Evolutionary conservation across 129 eudicot species (phyloP).

Genomic region (Solidago caesia): DNA sequence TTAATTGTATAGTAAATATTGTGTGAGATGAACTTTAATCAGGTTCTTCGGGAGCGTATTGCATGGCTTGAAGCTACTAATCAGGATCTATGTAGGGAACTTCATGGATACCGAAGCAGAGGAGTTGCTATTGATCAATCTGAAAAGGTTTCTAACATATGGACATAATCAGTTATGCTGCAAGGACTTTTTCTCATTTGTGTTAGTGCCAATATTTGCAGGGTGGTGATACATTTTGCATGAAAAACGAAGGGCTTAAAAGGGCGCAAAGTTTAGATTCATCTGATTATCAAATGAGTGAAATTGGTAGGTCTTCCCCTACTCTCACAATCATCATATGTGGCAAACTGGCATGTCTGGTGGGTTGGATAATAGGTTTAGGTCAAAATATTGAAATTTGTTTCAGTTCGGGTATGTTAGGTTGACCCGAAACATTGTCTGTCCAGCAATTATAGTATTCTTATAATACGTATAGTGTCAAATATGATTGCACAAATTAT

Average conservation of each 20-base stretch:
- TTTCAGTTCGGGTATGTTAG: neutral
- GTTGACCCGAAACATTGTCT: neutral
- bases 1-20: neutral
- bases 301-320: constrained; percentile 58
- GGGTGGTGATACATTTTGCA: constrained; percentile 50
- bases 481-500: neutral
- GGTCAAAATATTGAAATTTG: neutral
- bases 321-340: neutral
- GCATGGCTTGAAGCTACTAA: constrained; percentile 94
- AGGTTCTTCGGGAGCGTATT: constrained; percentile 80
- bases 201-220: constrained; percentile 30
- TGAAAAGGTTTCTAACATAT: constrained; percentile 53
- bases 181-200: constrained; percentile 7
- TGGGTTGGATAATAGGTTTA: neutral
- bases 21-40: constrained; percentile 21
- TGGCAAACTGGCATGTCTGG: neutral
- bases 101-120: constrained; percentile 63
- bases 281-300: constrained; percentile 82
- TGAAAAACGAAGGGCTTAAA: constrained; percentile 77
- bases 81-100: constrained; percentile 82
- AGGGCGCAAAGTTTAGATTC: constrained; percentile 85
- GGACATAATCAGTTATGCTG: neutral
- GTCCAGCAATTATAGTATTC: neutral
- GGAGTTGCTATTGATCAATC: constrained; percentile 43
- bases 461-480: neutral